phyloP scores from a whole-genome alignment of 495 filamentous ascomycete genomes.

The Penicillium alfredii region DNA sequence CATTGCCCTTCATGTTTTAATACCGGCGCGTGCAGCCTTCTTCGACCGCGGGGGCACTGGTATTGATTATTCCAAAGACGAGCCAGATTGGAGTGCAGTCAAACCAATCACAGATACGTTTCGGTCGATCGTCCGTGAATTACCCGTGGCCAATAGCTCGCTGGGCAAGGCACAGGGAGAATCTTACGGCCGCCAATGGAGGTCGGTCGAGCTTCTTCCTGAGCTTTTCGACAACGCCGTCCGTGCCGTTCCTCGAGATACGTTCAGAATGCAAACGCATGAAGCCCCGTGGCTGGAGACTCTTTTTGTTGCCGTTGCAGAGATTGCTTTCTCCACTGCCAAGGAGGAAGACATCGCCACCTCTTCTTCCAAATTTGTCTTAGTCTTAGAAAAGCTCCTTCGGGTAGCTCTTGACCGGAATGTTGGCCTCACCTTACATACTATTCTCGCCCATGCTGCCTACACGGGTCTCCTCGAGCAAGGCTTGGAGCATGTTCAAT shows the following conservation, averaged over 20 bases:
- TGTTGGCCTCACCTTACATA: conserved; percentile 40
- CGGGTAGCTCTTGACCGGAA: conserved; percentile 37
- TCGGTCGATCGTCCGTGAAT: conserved; percentile 32
- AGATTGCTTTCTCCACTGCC: conserved; percentile 38
- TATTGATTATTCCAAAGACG: conserved; percentile 40
- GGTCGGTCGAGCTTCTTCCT: conserved; percentile 23
- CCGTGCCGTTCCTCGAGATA: conserved; percentile 46
- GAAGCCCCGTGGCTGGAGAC: conserved; percentile 63
- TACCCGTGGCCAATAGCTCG: conserved; percentile 7
- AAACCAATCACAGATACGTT: conserved; percentile 40
- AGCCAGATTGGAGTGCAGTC: conserved; percentile 42
- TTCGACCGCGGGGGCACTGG: conserved; percentile 38
- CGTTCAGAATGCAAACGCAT: conserved; percentile 48
- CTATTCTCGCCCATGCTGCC: conserved; percentile 37
- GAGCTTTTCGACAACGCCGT: conserved; percentile 44
- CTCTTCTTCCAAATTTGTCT: conserved; percentile 31
- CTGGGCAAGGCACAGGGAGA: conserved; percentile 2
- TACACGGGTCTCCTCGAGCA: conserved; percentile 41
- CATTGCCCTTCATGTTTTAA: conserved; percentile 62
- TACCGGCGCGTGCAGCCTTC: conserved; percentile 57
- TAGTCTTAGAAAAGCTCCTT: conserved; percentile 36
- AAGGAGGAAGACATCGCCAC: conserved; percentile 27
- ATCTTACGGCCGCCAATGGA: conserved; percentile 25
- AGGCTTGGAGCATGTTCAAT: conserved; percentile 42
- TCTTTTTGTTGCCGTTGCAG: conserved; percentile 52